Conservation (phyloP, 441 rosid genomes). For the Croton setiger region DNA sequence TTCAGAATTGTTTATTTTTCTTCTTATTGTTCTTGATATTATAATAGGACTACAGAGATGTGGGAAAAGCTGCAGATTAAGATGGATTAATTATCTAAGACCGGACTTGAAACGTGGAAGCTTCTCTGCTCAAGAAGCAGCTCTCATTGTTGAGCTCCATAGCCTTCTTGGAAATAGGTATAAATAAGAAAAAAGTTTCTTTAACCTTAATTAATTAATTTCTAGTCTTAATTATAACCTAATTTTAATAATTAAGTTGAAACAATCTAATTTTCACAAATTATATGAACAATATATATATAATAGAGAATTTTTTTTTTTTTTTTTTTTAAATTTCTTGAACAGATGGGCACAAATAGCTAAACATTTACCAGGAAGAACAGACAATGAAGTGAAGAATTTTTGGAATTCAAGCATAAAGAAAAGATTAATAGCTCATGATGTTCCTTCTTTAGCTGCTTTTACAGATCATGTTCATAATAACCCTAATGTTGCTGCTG, state of each 20-base stretch:
- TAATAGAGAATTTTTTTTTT: no score
- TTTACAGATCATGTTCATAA: conserved; percentile 30
- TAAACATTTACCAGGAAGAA: conserved; percentile 89
- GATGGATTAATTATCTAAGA: conserved; percentile 92
- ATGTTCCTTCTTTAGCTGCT: conserved; percentile 36
- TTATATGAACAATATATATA: no score
- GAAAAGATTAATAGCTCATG: conserved; percentile 76
- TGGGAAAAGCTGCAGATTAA: conserved; percentile 94
- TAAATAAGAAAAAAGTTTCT: neutral
- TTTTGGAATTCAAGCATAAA: conserved; percentile 99
- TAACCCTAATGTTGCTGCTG: conserved; percentile 17
- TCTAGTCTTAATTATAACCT: no score
- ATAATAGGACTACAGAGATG: conserved; percentile 81
- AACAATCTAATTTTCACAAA: no score
- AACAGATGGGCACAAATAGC: conserved; percentile 96
- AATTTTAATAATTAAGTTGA: no score
- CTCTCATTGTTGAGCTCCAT: conserved; percentile 93
- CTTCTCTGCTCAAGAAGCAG: conserved; percentile 94
- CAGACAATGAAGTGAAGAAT: conserved; percentile 96
- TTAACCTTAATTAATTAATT: neutral
- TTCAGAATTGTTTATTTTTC: neutral
- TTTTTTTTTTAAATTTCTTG: neutral
- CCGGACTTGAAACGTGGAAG: conserved; percentile 97
- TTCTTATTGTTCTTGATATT: neutral
- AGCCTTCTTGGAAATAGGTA: conserved; percentile 96